Percentiles rank a stretch among this genome's conserved stretches.
Conservation (phyloP, 306 rosid genomes). For the Begonia peltatifolia region DNA sequence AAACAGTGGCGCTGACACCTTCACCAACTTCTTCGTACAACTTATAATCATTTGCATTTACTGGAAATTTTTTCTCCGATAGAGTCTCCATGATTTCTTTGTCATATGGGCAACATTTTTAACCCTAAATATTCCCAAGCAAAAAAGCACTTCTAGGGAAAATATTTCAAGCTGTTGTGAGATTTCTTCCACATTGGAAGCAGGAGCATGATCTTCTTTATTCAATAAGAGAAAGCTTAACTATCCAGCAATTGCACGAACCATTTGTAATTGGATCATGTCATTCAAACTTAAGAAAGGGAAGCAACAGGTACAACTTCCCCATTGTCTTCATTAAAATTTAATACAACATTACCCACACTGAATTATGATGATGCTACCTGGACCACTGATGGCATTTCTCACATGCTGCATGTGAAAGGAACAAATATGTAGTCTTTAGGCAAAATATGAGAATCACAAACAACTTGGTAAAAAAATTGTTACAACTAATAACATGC, state of each 20-base stretch:
- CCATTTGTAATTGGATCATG: background rate
- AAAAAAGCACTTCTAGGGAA: constrained; percentile 7
- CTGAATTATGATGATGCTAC: background rate
- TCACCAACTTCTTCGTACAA: constrained; percentile 94
- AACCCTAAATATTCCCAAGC: background rate
- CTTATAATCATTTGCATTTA: constrained; percentile 48
- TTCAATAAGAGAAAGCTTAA: background rate
- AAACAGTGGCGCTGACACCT: constrained; percentile 85
- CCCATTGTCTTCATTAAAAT: background rate
- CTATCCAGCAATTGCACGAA: background rate
- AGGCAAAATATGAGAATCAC: too few relatives aligned
- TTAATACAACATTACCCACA: background rate
- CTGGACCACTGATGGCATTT: background rate
- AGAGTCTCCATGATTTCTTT: constrained; percentile 34
- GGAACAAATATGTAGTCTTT: too few relatives aligned
- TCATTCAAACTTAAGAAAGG: background rate
- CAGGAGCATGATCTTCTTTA: constrained; percentile 1
- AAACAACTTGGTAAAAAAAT: too few relatives aligned
- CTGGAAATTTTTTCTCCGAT: constrained; percentile 48
- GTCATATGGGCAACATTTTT: constrained; percentile 1
- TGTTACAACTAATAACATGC: too few relatives aligned
- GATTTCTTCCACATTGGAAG: constrained; percentile 11
- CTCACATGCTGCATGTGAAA: too few relatives aligned
- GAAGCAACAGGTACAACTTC: background rate
- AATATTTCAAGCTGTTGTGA: constrained; percentile 3